phyloP scores from a whole-genome alignment of 306 rosid genomes.

The Lagenaria siceraria region DNA sequence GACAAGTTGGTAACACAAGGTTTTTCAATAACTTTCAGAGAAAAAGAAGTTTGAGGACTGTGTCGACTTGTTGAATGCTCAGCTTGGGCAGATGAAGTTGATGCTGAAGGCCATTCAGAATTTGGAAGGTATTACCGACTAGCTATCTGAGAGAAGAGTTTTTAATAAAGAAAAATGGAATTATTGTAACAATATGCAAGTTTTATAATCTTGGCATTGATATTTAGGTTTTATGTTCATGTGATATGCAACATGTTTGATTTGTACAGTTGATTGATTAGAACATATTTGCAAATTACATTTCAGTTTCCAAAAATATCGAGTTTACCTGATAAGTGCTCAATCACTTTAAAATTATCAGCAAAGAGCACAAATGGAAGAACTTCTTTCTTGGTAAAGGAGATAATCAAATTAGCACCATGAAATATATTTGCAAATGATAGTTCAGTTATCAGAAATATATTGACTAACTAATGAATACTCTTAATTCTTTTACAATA shows the following conservation, averaged over 20 bases:
- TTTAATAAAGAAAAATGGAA: background rate
- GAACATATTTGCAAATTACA: background rate
- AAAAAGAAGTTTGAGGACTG: conserved; percentile 9
- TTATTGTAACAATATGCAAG: background rate
- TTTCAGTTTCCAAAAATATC: background rate
- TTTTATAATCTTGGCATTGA: background rate
- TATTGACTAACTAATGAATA: background rate
- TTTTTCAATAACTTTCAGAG: conserved; percentile 1
- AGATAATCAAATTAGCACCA: background rate
- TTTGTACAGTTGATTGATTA: background rate
- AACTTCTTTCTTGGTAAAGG: background rate
- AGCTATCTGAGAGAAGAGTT: background rate
- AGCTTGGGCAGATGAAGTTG: conserved; percentile 82
- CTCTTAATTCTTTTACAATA: conserved; percentile 7
- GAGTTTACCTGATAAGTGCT: background rate
- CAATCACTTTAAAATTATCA: background rate
- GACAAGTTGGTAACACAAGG: background rate
- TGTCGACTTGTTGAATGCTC: conserved; percentile 21
- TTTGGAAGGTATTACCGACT: conserved; percentile 60
- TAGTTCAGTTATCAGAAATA: conserved; percentile 1
- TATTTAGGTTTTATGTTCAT: background rate
- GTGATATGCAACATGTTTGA: background rate
- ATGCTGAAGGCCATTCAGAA: conserved; percentile 61
- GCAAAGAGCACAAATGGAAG: background rate
- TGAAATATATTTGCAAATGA: background rate